phyloP scores from a whole-genome alignment of 805 yeast genomes.

The Hanseniaspora thailandica region DNA sequence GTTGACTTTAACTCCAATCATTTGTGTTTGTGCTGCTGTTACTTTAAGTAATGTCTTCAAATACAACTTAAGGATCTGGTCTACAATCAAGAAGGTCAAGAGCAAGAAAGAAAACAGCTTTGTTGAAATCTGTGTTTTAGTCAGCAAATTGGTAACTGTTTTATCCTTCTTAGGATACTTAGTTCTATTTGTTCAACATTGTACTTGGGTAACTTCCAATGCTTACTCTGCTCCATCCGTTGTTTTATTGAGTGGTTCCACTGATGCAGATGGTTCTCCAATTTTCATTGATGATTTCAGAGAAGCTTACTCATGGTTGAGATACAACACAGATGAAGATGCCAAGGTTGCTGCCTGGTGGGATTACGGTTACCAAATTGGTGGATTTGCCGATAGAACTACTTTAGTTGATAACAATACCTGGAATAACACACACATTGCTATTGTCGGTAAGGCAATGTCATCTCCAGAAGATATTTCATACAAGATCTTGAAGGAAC shows the following conservation, averaged over 20 bases:
- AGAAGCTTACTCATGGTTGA: slow-evolving; percentile 97
- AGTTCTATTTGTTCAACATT: slow-evolving; percentile 74
- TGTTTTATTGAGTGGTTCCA: slow-evolving; percentile 60
- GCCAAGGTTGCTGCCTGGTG: slow-evolving; percentile 98
- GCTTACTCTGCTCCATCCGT: slow-evolving; percentile 98
- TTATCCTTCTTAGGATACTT: slow-evolving; percentile 63
- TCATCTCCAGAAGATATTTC: slow-evolving; percentile 77
- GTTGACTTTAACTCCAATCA: slow-evolving; percentile 91
- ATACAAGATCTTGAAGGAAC: slow-evolving; percentile 74
- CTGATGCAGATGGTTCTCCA: slow-evolving; percentile 70
- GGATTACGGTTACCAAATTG: slow-evolving; percentile 99
- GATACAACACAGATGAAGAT: slow-evolving; percentile 95
- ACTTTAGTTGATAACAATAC: slow-evolving; percentile 97
- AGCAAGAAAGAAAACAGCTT: slow-evolving; percentile 16
- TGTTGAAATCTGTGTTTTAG: background rate
- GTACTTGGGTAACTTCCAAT: slow-evolving; percentile 92
- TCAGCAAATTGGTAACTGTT: slow-evolving; percentile 33
- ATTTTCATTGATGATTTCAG: slow-evolving; percentile 88
- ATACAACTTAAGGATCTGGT: slow-evolving; percentile 57
- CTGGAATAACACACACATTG: slow-evolving; percentile 98
- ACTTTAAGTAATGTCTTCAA: slow-evolving; percentile 78
- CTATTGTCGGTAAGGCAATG: slow-evolving; percentile 98
- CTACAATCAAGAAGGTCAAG: background rate
- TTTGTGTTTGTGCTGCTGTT: slow-evolving; percentile 86
- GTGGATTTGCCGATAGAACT: slow-evolving; percentile 99